Conservation (phyloP, 306 rosid genomes). For the Delonix regia region DNA sequence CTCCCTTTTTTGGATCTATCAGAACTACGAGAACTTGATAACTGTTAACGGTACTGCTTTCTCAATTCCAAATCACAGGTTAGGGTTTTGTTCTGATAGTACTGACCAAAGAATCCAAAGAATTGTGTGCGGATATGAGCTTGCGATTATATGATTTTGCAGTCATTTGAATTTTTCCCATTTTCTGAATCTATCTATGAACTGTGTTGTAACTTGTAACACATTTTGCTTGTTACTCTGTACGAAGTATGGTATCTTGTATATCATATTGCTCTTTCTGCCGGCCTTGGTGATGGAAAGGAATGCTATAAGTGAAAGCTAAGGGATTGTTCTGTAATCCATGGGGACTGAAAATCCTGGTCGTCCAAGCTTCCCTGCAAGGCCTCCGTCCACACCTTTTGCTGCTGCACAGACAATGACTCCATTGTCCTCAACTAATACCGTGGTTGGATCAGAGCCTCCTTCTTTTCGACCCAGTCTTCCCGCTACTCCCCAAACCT, state of each 20-base stretch:
- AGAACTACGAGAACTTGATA: neutral
- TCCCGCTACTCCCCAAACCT: slow-evolving; percentile 52
- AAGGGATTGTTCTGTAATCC: slow-evolving; percentile 36
- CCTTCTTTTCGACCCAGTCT: slow-evolving; percentile 57
- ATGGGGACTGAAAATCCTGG: slow-evolving; percentile 90
- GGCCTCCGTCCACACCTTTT: slow-evolving; percentile 67
- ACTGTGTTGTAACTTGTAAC: slow-evolving; percentile 11
- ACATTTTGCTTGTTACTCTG: slow-evolving; percentile 29
- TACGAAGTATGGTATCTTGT: neutral
- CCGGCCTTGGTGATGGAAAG: slow-evolving; percentile 57
- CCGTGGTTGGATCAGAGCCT: slow-evolving; percentile 67
- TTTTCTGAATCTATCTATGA: neutral
- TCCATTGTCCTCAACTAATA: slow-evolving; percentile 76
- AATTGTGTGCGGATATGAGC: neutral
- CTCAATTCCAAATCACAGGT: slow-evolving; percentile 3
- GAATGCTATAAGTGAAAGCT: slow-evolving; percentile 33
- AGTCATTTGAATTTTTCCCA: neutral
- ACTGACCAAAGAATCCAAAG: slow-evolving; percentile 28
- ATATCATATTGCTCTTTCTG: slow-evolving; percentile 6
- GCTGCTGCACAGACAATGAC: slow-evolving; percentile 58
- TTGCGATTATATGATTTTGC: slow-evolving; percentile 11
- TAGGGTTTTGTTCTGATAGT: neutral
- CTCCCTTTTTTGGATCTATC: slow-evolving; percentile 25
- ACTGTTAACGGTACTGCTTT: neutral
- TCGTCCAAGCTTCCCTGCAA: slow-evolving; percentile 65